Conservation (phyloP, 1,284 basidiomycete species). For the Wallemia hederae region DNA sequence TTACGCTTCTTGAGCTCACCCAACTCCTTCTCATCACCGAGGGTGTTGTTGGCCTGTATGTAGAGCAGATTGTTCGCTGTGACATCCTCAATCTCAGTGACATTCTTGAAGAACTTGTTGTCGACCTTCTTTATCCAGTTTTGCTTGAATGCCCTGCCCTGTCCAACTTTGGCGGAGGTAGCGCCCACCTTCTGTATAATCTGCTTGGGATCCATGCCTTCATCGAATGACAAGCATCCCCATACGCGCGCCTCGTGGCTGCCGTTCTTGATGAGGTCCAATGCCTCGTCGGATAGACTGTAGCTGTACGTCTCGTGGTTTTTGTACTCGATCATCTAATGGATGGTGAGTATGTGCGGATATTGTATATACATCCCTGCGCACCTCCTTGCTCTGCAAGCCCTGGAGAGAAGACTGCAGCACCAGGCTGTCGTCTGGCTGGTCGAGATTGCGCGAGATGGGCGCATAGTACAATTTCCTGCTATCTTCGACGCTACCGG, state of each 20-base stretch:
- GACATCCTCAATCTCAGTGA: constrained; percentile 32
- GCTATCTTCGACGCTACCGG: constrained; percentile 25
- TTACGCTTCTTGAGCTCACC: constrained; percentile 79
- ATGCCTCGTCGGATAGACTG: constrained; percentile 47
- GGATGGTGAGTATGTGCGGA: neutral
- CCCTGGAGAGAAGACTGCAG: constrained; percentile 71
- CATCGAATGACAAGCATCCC: constrained; percentile 43
- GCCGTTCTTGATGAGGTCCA: constrained; percentile 42
- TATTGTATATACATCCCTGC: constrained; percentile 10
- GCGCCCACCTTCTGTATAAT: neutral
- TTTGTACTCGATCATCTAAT: constrained; percentile 56
- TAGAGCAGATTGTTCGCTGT: constrained; percentile 40
- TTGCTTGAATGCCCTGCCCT: constrained; percentile 85
- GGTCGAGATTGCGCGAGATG: neutral
- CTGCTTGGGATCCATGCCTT: constrained; percentile 10
- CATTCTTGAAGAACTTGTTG: constrained; percentile 52
- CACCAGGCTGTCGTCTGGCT: constrained; percentile 35
- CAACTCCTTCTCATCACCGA: constrained; percentile 41
- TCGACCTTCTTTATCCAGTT: constrained; percentile 88
- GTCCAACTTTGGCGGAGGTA: constrained; percentile 23
- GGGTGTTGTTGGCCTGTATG: constrained; percentile 27
- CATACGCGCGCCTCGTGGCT: constrained; percentile 88
- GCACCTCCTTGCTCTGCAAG: constrained; percentile 50
- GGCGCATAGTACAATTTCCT: neutral
- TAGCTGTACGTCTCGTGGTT: constrained; percentile 46